Evolutionary conservation across 108 stramenopile species (phyloP).

Genomic region (Nitzschia sp.): DNA sequence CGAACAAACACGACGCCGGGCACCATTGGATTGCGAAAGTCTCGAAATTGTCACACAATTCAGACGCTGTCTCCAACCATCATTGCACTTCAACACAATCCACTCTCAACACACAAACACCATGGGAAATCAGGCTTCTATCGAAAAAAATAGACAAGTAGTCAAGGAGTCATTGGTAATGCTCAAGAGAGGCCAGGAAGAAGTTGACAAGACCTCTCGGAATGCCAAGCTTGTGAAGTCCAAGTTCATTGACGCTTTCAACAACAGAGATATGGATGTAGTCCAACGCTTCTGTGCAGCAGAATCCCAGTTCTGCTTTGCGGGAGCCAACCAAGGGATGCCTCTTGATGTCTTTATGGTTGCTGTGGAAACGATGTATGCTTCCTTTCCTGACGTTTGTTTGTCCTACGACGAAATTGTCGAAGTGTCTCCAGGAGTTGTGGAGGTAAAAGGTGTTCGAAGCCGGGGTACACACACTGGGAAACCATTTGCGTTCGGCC

Average conservation of each 20-base stretch:
- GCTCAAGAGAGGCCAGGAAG: not conserved
- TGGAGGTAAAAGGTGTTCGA: not conserved
- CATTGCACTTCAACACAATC: not conserved
- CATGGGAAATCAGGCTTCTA: not conserved
- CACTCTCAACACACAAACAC: not conserved
- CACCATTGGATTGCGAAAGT: not conserved
- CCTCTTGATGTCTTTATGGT: not conserved
- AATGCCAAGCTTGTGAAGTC: not conserved
- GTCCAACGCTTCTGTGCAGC: not conserved
- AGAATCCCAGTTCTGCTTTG: not conserved
- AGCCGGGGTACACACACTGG: constrained; percentile 1
- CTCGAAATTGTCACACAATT: not conserved
- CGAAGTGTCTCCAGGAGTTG: not conserved
- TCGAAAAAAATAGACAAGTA: not conserved
- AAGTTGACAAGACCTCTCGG: not conserved
- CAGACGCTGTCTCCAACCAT: not conserved
- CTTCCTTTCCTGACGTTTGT: not conserved
- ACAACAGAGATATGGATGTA: not conserved
- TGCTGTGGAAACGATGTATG: not conserved
- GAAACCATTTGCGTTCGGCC: not conserved
- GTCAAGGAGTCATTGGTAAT: not conserved
- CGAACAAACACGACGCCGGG: too few species aligned
- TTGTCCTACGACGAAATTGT: not conserved
- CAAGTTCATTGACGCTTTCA: not conserved
- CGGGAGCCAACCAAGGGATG: not conserved